These are phyloP conservation scores for Picochlorum costavermella DNA, from an alignment of 139 green algal species.

Conservation along the genomic window DNA sequence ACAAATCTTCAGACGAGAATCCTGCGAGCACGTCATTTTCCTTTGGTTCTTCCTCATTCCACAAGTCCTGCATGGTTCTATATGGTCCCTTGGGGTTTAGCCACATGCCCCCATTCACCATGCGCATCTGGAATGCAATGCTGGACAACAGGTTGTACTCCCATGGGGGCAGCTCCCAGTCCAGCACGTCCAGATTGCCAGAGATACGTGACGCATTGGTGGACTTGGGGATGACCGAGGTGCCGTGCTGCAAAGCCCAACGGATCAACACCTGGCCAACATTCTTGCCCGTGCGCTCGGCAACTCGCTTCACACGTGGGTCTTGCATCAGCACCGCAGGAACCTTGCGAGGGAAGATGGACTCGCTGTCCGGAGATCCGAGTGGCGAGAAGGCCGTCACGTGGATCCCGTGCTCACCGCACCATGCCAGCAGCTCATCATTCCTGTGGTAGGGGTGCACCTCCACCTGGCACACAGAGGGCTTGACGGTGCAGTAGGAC, in stretches of 20 bases:
- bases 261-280: slow-evolving; percentile 77
- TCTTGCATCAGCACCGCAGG: slow-evolving; percentile 55
- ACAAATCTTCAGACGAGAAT: not conserved
- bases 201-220: slow-evolving; percentile 60
- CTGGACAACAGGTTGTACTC: slow-evolving; percentile 46
- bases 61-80: slow-evolving; percentile 24
- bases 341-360: slow-evolving; percentile 52
- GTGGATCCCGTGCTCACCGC: slow-evolving; percentile 51
- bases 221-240: slow-evolving; percentile 82
- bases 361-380: slow-evolving; percentile 66
- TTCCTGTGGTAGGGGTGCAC: slow-evolving; percentile 85
- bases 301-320: slow-evolving; percentile 41
- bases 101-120: slow-evolving; percentile 62
- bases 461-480: slow-evolving; percentile 76
- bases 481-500: slow-evolving; percentile 39
- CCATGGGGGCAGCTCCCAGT: slow-evolving; percentile 48
- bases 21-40: too few species aligned
- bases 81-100: slow-evolving; percentile 62
- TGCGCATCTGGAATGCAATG: slow-evolving; percentile 54
- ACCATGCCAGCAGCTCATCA: slow-evolving; percentile 50
- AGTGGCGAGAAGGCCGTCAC: slow-evolving; percentile 86
- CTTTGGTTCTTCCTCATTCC: too few species aligned
- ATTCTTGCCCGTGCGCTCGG: slow-evolving; percentile 42
- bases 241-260: slow-evolving; percentile 83
- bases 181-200: slow-evolving; percentile 72